These are phyloP conservation scores for Blastobotrys petasosporus DNA, from an alignment of 1,139 yeast species.

Conservation along the genomic window DNA sequence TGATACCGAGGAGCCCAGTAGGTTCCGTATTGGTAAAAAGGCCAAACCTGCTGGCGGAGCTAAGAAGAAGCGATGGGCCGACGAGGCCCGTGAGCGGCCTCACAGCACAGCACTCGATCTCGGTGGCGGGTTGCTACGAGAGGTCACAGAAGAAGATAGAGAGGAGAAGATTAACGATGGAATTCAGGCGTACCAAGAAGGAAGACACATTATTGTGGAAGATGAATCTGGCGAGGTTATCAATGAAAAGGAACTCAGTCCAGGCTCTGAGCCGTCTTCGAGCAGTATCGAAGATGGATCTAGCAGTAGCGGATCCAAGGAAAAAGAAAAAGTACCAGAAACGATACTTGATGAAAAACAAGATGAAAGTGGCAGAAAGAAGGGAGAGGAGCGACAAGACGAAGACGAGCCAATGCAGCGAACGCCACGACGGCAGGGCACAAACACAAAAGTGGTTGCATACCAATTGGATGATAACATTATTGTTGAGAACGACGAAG, in stretches of 20 bases:
- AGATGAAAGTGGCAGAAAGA: conserved; percentile 4
- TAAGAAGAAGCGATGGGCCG: conserved; percentile 39
- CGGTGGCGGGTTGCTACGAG: conserved; percentile 29
- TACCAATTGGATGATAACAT: conserved; percentile 65
- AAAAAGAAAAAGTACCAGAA: background rate
- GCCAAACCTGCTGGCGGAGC: conserved; percentile 83
- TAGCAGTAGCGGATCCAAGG: conserved; percentile 1
- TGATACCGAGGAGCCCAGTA: conserved; percentile 51
- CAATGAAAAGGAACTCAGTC: conserved; percentile 29
- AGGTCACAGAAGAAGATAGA: conserved; percentile 17
- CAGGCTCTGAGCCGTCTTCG: background rate
- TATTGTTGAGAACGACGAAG: conserved; percentile 84
- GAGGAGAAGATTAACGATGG: conserved; percentile 22
- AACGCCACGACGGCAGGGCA: conserved; percentile 4
- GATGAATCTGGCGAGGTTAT: conserved; percentile 78
- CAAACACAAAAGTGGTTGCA: conserved; percentile 41
- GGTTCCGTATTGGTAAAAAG: conserved; percentile 32
- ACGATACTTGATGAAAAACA: background rate
- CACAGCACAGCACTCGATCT: conserved; percentile 30
- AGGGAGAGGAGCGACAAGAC: conserved; percentile 1
- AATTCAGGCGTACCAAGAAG: conserved; percentile 64
- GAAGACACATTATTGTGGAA: conserved; percentile 63
- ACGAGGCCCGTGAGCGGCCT: conserved; percentile 32
- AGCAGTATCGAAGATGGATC: conserved; percentile 1
- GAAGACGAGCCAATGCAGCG: conserved; percentile 2